Conservation (phyloP, 2,329 filamentous ascomycete species). For the Xylariaceae sp. region DNA sequence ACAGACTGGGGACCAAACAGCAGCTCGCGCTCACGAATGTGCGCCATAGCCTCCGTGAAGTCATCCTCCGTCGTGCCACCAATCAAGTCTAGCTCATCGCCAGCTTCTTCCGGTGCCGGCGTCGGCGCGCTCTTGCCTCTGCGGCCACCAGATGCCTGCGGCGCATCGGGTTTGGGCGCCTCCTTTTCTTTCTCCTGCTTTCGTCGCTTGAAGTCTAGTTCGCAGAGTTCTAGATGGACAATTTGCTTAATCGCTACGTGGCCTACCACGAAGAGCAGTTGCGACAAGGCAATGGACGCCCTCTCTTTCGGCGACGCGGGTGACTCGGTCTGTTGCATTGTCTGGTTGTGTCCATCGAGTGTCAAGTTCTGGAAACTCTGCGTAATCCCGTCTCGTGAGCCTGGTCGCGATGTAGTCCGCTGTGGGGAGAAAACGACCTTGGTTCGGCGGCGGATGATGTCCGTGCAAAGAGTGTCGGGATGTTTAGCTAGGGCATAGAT, state of each 20-base stretch:
- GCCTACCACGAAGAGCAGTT: conserved; percentile 89
- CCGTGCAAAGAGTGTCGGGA: conserved; percentile 86
- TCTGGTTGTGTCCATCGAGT: conserved; percentile 32
- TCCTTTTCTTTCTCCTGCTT: conserved; percentile 85
- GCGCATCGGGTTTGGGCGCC: conserved; percentile 38
- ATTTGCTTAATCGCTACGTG: conserved; percentile 99
- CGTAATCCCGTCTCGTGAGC: conserved; percentile 41
- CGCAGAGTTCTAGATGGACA: conserved; percentile 94
- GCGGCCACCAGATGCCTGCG: conserved; percentile 29
- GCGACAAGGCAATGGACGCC: conserved; percentile 72
- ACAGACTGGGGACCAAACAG: conserved; percentile 75
- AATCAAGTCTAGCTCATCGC: conserved; percentile 91
- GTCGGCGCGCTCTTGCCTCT: conserved; percentile 34
- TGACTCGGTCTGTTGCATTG: conserved; percentile 28
- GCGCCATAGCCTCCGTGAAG: conserved; percentile 79
- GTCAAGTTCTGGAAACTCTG: conserved; percentile 31
- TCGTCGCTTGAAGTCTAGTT: conserved; percentile 93
- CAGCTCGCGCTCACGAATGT: conserved; percentile 79
- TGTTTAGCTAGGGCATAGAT: conserved; percentile 94
- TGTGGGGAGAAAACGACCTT: conserved; percentile 64
- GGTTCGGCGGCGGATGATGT: conserved; percentile 82
- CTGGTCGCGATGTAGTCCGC: conserved; percentile 42
- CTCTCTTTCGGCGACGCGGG: conserved; percentile 53
- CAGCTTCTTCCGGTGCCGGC: conserved; percentile 58
- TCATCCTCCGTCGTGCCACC: conserved; percentile 94